Evolutionary conservation across 2,329 filamentous ascomycete species (phyloP).

Genomic region (Thermothelomyces thermophilus): DNA sequence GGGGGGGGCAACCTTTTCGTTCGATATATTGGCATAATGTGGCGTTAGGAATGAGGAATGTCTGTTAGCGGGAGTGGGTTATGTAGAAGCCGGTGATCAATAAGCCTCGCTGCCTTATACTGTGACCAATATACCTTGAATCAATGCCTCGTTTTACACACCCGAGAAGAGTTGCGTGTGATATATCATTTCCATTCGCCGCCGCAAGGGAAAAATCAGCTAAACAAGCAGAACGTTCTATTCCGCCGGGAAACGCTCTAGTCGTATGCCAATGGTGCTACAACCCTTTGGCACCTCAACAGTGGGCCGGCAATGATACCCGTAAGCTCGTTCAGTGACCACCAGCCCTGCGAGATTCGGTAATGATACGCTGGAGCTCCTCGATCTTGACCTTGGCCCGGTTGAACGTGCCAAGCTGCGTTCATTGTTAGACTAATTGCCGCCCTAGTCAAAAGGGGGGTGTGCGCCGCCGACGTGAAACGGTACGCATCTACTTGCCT

Average conservation of each 20-base stretch:
- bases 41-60: background rate
- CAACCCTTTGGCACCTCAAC: too few species aligned
- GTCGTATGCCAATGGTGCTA: background rate
- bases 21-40: constrained; percentile 14
- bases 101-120: too few species aligned
- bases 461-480: background rate
- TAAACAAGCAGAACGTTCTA: too few species aligned
- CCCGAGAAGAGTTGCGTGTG: too few species aligned
- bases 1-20: background rate
- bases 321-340: constrained; percentile 46
- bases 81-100: too few species aligned
- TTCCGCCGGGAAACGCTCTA: too few species aligned
- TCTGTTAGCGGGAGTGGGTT: background rate
- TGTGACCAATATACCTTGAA: too few species aligned
- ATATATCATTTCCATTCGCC: too few species aligned
- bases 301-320: too few species aligned
- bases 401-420: constrained; percentile 91
- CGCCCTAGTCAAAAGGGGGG: background rate
- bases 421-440: constrained; percentile 24
- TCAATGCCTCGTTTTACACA: too few species aligned
- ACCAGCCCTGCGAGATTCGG: constrained; percentile 71
- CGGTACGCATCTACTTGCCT: constrained; percentile 45
- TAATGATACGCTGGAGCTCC: constrained; percentile 96
- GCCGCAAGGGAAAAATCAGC: too few species aligned
- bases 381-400: constrained; percentile 99